phyloP scores from a whole-genome alignment of 2,329 filamentous ascomycete species.

The Penicillium sp. region DNA sequence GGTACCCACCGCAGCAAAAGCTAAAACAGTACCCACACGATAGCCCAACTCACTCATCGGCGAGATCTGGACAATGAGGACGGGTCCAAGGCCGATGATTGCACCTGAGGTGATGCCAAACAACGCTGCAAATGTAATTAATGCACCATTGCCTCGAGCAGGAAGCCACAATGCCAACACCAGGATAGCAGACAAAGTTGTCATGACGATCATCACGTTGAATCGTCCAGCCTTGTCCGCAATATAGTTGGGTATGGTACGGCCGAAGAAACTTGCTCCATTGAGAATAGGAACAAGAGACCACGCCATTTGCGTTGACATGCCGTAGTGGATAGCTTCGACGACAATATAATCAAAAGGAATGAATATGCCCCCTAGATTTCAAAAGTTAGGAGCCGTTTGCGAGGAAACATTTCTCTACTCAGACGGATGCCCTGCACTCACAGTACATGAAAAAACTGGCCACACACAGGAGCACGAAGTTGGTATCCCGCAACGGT shows the following conservation, averaged over 20 bases:
- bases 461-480: neutral
- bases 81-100: conserved; percentile 55
- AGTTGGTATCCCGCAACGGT: neutral
- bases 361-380: conserved; percentile 20
- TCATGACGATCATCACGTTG: conserved; percentile 14
- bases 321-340: conserved; percentile 13
- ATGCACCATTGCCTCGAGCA: conserved; percentile 46
- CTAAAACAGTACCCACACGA: conserved; percentile 56
- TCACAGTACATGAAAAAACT: too few relatives aligned
- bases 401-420: too few relatives aligned
- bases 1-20: conserved; percentile 55
- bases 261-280: conserved; percentile 3
- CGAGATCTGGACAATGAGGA: conserved; percentile 58
- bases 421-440: too few relatives aligned
- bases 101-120: conserved; percentile 62
- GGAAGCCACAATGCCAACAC: conserved; percentile 17
- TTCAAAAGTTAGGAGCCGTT: too few relatives aligned
- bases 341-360: conserved; percentile 20
- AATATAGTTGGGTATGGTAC: too few relatives aligned
- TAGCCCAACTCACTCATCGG: conserved; percentile 62
- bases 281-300: conserved; percentile 20
- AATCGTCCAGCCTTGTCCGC: conserved; percentile 15
- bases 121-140: conserved; percentile 56
- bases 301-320: conserved; percentile 11
- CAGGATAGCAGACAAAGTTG: conserved; percentile 7